These are phyloP conservation scores for Lepidium aucheri DNA, from an alignment of 345 rosid species.

Conservation along the genomic window DNA sequence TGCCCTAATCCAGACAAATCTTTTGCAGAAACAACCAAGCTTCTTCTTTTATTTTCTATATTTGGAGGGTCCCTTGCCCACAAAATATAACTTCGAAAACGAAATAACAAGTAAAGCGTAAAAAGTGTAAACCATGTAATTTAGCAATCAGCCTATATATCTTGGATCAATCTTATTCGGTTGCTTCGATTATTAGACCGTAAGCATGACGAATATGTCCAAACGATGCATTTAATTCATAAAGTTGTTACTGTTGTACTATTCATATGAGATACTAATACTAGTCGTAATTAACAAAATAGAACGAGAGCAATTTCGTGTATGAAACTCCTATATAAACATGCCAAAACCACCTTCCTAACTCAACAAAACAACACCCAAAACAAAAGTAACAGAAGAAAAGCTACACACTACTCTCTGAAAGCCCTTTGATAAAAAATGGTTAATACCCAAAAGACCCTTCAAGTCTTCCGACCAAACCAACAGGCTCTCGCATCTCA, in stretches of 20 bases:
- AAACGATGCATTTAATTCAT: slow-evolving; percentile 15
- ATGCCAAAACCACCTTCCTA: background rate
- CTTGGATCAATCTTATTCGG: background rate
- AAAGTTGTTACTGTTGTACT: slow-evolving; percentile 13
- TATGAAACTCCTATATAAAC: slow-evolving; percentile 11
- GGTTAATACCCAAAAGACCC: background rate
- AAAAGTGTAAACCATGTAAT: background rate
- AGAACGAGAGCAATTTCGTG: background rate
- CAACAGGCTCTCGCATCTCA: background rate
- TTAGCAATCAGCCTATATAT: background rate
- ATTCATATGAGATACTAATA: no score
- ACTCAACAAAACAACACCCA: background rate
- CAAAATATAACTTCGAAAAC: slow-evolving; percentile 3
- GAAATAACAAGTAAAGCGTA: slow-evolving; percentile 5
- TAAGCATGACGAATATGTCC: slow-evolving; percentile 12
- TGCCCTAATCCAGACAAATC: slow-evolving; percentile 8
- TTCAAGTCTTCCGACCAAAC: slow-evolving; percentile 1
- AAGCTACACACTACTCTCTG: background rate
- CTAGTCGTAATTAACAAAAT: no score
- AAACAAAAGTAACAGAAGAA: background rate
- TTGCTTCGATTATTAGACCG: background rate
- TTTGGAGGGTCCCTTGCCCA: background rate
- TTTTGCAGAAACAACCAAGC: slow-evolving; percentile 15
- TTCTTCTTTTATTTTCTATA: slow-evolving; percentile 1
- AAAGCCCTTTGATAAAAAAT: background rate